Percentiles rank a stretch among this genome's conserved stretches.
phyloP scores from a whole-genome alignment of 1,284 basidiomycete genomes.

The Apiotrichum domesticum region DNA sequence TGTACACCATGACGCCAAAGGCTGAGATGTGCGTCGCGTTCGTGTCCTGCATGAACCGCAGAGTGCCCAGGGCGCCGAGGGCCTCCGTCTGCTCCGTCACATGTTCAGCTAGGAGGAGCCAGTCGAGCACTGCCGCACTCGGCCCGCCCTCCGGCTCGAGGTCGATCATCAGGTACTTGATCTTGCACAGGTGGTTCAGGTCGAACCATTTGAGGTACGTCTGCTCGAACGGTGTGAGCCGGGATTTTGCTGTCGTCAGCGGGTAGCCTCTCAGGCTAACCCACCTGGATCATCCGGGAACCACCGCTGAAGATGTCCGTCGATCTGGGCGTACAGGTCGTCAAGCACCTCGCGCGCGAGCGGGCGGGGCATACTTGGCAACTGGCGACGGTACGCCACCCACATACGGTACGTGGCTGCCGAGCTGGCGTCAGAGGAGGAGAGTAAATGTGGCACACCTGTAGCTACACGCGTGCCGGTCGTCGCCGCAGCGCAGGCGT shows the following conservation, averaged over 20 bases:
- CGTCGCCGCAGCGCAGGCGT: constrained; percentile 12
- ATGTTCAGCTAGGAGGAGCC: constrained; percentile 11
- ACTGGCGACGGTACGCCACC: constrained; percentile 11
- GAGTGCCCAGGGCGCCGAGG: constrained; percentile 6
- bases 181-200: constrained; percentile 12
- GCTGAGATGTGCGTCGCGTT: constrained; percentile 16
- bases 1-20: constrained; percentile 16
- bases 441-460: background rate
- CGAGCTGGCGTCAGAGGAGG: background rate
- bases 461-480: constrained; percentile 15
- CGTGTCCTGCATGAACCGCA: constrained; percentile 21
- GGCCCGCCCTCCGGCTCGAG: constrained; percentile 4
- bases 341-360: constrained; percentile 8
- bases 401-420: constrained; percentile 15
- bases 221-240: constrained; percentile 11
- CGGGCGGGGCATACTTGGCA: constrained; percentile 5
- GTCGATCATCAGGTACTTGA: constrained; percentile 18
- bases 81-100: constrained; percentile 15
- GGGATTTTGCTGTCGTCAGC: constrained; percentile 4
- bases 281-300: constrained; percentile 10
- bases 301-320: constrained; percentile 15
- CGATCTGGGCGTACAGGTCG: constrained; percentile 13
- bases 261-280: no score
- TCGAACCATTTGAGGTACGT: constrained; percentile 17
- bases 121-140: constrained; percentile 8